Evolutionary conservation across 495 filamentous ascomycete genomes (phyloP), one percentile per base, ranked within the genome.

Genomic region (Xylaria grammica): DNA sequence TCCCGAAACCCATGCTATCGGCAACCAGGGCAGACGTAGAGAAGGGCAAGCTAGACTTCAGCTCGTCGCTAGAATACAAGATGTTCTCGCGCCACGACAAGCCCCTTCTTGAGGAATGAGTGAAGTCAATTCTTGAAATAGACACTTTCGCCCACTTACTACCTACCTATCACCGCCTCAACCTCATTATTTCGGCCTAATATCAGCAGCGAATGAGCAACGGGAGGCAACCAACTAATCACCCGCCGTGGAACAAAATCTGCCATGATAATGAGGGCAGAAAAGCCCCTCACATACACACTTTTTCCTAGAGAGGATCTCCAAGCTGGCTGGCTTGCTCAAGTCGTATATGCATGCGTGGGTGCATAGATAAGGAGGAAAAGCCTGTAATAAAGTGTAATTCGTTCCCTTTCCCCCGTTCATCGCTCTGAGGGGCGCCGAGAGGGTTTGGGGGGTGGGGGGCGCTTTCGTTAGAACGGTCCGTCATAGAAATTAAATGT

Each of bases 21-120:
- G 81, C 90, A 29, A 90, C 88, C 15, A 82, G 93, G 58, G 83
- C 86, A 63, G 89, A 96, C 58, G 90, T 97, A 40, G 90, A 95
- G 79, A 84, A 80, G 65, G 92, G 92, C 24, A 89, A 87, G 77
- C 78, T 90, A n/a, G 85, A 84, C 67, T 86, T 86, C 56, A 82
- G 89, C 67, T 88, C 89, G 65, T 87, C 86, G 71, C 82, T 87
- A 50, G 86, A 90, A 77, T 85, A 86, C 59, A 87, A 86, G 72
- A 82, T 90, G 75, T 94, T 91, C 75, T 89, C 91, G n/a, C 78
- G 92, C 64, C 87, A 90, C 65, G 79, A 86, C 59, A 70, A 69
- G 65, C 69, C 69, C 24, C 67, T 68, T 10, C 58, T 69, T 15
- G 67, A 56, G 46, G 69, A 69, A 58, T 68, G 11, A 11, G 11